Percentiles rank a stretch among this genome's conserved stretches.
Evolutionary conservation across 441 rosid species (phyloP).

Genomic region (Isatis lusitanica): DNA sequence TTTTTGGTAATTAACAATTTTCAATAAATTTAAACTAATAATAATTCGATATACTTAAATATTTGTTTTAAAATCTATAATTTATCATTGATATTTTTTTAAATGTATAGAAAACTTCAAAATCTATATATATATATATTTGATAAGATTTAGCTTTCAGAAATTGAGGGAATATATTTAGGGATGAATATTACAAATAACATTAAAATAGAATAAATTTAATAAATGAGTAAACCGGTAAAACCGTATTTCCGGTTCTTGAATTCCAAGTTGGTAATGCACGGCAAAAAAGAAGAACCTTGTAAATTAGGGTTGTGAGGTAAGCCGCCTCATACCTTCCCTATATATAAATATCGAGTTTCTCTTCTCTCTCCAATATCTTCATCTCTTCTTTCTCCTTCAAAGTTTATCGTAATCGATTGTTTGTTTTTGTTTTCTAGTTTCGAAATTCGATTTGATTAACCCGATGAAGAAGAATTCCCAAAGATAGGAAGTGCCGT

Average conservation of each 20-base stretch:
- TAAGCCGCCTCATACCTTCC: background rate
- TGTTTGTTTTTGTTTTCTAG: background rate
- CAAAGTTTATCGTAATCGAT: background rate
- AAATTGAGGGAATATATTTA: too few species aligned
- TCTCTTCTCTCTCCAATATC: background rate
- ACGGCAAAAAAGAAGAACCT: background rate
- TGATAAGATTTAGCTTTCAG: too few species aligned
- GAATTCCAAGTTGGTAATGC: background rate
- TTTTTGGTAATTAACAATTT: too few species aligned
- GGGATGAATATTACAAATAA: too few species aligned
- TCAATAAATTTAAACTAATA: too few species aligned
- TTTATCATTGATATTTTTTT: too few species aligned
- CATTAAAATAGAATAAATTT: too few species aligned
- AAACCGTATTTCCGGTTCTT: background rate
- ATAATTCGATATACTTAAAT: too few species aligned
- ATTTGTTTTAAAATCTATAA: too few species aligned
- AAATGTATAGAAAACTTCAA: too few species aligned
- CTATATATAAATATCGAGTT: background rate
- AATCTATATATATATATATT: too few species aligned
- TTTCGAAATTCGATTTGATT: background rate
- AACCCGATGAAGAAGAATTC: constrained; percentile 29
- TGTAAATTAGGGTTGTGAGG: constrained; percentile 18
- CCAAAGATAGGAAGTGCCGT: constrained; percentile 43
- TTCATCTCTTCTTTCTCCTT: background rate
- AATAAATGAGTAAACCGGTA: background rate